These are phyloP conservation scores for Ogataea paraovalis DNA, from an alignment of 805 yeast species.

Conservation along the genomic window DNA sequence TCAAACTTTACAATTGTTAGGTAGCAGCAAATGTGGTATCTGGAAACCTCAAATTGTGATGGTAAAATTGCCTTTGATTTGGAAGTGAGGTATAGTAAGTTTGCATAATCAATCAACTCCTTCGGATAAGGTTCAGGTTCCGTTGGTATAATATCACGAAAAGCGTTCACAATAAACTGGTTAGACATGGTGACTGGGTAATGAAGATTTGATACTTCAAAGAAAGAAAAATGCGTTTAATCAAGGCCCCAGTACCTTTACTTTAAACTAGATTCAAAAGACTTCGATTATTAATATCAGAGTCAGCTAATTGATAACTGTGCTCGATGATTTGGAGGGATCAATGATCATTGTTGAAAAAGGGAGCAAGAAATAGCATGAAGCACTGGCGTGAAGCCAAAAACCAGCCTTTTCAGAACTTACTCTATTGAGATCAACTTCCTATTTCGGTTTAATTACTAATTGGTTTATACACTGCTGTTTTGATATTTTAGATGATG, in stretches of 20 bases:
- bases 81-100: slow-evolving; percentile 49
- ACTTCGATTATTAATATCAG: too few species aligned
- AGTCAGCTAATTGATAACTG: too few species aligned
- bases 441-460: slow-evolving; percentile 3
- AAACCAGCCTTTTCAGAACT: slow-evolving; percentile 9
- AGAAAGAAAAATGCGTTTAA: neutral
- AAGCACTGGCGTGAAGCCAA: neutral
- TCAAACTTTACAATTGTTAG: slow-evolving; percentile 51
- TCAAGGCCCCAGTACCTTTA: too few species aligned
- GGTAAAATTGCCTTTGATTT: slow-evolving; percentile 44
- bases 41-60: slow-evolving; percentile 55
- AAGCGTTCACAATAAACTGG: slow-evolving; percentile 31
- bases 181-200: slow-evolving; percentile 24
- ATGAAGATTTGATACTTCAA: neutral
- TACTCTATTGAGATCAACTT: neutral
- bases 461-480: neutral
- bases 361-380: neutral
- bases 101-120: slow-evolving; percentile 37
- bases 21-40: slow-evolving; percentile 65
- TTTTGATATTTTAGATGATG: neutral
- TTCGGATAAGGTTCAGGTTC: slow-evolving; percentile 41
- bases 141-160: slow-evolving; percentile 50
- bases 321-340: too few species aligned
- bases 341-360: too few species aligned
- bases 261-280: too few species aligned